phyloP scores from a whole-genome alignment of 108 stramenopile species.

The Nitzschia sp. region DNA sequence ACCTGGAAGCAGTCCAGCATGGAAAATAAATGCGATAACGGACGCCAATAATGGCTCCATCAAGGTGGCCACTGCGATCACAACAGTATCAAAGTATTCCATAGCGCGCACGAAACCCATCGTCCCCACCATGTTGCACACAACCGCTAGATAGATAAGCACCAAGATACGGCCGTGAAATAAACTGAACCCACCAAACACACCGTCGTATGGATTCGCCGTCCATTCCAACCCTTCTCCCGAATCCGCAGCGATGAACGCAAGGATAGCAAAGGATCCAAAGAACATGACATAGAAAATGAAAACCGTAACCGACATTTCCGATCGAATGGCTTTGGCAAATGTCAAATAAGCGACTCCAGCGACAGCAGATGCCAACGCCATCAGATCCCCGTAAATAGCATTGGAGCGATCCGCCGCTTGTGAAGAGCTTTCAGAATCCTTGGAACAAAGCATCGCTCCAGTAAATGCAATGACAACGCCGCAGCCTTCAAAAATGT shows the following conservation, averaged over 20 bases:
- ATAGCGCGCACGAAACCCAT: slow-evolving; percentile 65
- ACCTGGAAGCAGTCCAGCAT: slow-evolving; percentile 40
- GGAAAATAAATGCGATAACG: slow-evolving; percentile 26
- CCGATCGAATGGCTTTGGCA: slow-evolving; percentile 52
- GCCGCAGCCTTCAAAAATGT: slow-evolving; percentile 47
- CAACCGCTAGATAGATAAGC: slow-evolving; percentile 45
- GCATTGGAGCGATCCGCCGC: slow-evolving; percentile 3
- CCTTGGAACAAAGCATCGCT: slow-evolving; percentile 55
- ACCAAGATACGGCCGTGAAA: slow-evolving; percentile 43
- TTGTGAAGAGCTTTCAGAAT: slow-evolving; percentile 12
- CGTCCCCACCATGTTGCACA: slow-evolving; percentile 60
- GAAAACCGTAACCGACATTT: slow-evolving; percentile 41
- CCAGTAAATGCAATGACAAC: slow-evolving; percentile 56
- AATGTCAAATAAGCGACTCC: slow-evolving; percentile 44
- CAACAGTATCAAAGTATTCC: slow-evolving; percentile 66
- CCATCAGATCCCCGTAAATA: slow-evolving; percentile 57
- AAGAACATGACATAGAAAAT: slow-evolving; percentile 57
- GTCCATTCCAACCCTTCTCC: slow-evolving; percentile 38
- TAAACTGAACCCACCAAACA: slow-evolving; percentile 54
- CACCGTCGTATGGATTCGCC: slow-evolving; percentile 38
- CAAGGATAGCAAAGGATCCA: slow-evolving; percentile 15
- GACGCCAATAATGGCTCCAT: slow-evolving; percentile 43
- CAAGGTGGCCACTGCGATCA: slow-evolving; percentile 45
- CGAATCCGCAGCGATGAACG: slow-evolving; percentile 38
- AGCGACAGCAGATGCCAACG: slow-evolving; percentile 34